These are phyloP conservation scores for Pezicula rhizophila DNA, from an alignment of 2,329 filamentous ascomycete genomes.

Conservation along the genomic window DNA sequence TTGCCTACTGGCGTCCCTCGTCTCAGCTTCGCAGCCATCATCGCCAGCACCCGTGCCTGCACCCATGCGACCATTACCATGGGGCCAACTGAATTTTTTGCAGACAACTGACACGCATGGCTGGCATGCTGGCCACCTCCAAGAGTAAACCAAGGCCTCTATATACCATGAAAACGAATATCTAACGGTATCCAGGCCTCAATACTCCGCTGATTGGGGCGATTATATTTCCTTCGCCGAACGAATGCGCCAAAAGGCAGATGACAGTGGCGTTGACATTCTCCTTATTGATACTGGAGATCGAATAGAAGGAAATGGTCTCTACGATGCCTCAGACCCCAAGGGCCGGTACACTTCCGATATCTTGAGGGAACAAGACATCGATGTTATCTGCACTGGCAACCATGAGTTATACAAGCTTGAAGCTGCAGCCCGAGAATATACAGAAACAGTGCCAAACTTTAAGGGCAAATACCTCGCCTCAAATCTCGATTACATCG, in stretches of 20 bases:
- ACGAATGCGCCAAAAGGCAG: constrained; percentile 73
- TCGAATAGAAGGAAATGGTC: constrained; percentile 85
- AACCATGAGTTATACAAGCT: constrained; percentile 93
- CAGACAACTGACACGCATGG: constrained; percentile 95
- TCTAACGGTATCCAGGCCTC: constrained; percentile 48
- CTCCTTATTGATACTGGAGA: constrained; percentile 96
- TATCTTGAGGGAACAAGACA: constrained; percentile 73
- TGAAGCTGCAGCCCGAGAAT: constrained; percentile 73
- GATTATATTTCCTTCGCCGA: constrained; percentile 92
- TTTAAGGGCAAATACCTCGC: constrained; percentile 78
- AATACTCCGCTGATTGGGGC: constrained; percentile 95
- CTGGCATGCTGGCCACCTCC: constrained; percentile 89
- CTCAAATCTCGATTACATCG: constrained; percentile 86
- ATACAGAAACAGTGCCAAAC: constrained; percentile 72
- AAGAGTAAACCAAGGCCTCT: constrained; percentile 56
- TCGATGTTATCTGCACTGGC: constrained; percentile 81
- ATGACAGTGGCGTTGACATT: constrained; percentile 73
- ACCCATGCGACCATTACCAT: constrained; percentile 76
- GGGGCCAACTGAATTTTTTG: constrained; percentile 96
- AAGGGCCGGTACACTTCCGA: constrained; percentile 86
- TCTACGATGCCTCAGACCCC: constrained; percentile 84
- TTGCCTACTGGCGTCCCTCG: constrained; percentile 14
- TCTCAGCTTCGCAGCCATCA: constrained; percentile 62
- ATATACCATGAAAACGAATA: background rate
- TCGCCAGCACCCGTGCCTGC: constrained; percentile 72